Evolutionary conservation across 768 basidiomycete genomes (phyloP), one percentile per base, ranked within the genome.

Genomic region (Postia placenta): DNA sequence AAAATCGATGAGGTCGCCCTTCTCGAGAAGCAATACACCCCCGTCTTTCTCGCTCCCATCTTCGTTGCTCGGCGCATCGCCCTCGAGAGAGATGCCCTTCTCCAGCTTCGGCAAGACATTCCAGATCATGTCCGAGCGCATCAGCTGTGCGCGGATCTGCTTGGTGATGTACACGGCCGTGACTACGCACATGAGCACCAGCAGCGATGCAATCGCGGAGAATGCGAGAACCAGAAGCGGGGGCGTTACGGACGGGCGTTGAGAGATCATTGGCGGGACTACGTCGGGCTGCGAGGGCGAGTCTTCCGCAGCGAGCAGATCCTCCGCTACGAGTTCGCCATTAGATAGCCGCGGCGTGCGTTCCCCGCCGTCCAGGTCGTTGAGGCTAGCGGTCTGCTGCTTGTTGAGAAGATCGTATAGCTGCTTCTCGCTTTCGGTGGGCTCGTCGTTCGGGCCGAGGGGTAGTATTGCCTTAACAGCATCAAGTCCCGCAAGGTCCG

Each of bases 381-480:
- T 35, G 23, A 65, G 49, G 12, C 56, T 46, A 15, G 46, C 53
- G 20, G 44, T 17, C 17, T 25, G 40, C 33, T 49, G 2, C 11
- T 36, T 39, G 1, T 45, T 38, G 35, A 65, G 42, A 39, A 57
- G 48, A 20, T 63, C 61, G 25, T 60, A 64, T 19, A 60, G 47
- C 28, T 49, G 53, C 45, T 56, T 58, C 46, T 65, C 66, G 23
- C 65, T 64, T 17, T 60, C 52, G 27, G 63, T 50, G 22, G 47
- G 51, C 15, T 47, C 52, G 37, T 23, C 53, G 41, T 46, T 48
- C 28, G 58, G 42, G 49, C 54, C 54, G 41, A 61, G 60, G 37
- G 58, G 69, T 17, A 67, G 57, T 41, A 63, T 40, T n/a, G 61
- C 63, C 47, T 63, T 64, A 38, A 63, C 51, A 26, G 59, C 58